phyloP scores from a whole-genome alignment of 129 eudicot genomes.

The Silybum marianum region DNA sequence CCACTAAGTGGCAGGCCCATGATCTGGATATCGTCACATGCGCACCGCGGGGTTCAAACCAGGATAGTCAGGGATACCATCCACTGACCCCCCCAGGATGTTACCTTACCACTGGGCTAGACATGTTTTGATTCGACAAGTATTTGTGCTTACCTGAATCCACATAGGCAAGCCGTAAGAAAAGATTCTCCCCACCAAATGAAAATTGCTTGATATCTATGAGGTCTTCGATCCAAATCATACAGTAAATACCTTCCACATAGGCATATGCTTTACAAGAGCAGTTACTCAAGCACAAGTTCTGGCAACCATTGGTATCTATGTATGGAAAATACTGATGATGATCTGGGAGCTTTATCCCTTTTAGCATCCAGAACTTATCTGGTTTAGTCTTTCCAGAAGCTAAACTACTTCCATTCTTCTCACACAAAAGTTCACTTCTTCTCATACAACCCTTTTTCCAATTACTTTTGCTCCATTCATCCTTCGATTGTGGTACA shows the following conservation, averaged over 20 bases:
- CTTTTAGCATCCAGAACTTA: conserved; percentile 34
- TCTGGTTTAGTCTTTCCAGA: conserved; percentile 32
- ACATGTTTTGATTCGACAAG: too few relatives aligned
- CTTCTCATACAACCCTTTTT: conserved; percentile 40
- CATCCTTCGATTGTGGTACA: conserved; percentile 28
- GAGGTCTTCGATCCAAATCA: conserved; percentile 48
- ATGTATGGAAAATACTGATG: conserved; percentile 12
- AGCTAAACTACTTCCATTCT: conserved; percentile 20
- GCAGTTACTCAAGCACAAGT: conserved; percentile 43
- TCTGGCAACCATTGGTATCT: conserved; percentile 19
- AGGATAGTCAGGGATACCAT: too few relatives aligned
- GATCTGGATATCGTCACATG: too few relatives aligned
- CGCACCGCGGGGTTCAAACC: too few relatives aligned
- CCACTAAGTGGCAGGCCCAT: too few relatives aligned
- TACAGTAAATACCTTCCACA: conserved; percentile 43
- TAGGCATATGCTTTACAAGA: conserved; percentile 51
- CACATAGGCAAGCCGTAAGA: conserved; percentile 37
- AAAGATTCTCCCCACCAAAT: conserved; percentile 36
- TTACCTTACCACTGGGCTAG: too few relatives aligned
- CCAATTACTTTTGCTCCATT: conserved; percentile 40
- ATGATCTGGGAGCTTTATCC: conserved; percentile 39
- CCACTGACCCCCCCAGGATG: too few relatives aligned
- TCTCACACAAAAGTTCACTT: conserved; percentile 36
- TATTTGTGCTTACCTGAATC: conserved; percentile 32
- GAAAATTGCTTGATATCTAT: conserved; percentile 38